Conservation (phyloP, 139 green algal genomes). For the Haematococcus lacustris region DNA sequence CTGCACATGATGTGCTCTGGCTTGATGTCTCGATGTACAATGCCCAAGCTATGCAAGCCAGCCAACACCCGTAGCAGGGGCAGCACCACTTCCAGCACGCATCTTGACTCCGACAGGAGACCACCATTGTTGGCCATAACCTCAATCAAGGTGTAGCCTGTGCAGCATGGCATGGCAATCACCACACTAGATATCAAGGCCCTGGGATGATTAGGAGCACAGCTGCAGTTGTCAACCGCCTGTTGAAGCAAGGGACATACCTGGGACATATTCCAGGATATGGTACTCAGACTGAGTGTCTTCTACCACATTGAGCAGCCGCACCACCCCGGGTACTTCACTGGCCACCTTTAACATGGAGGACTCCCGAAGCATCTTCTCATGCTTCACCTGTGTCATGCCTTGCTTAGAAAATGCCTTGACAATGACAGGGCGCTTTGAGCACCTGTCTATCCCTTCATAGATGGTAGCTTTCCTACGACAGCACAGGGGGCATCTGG, state of each 20-base stretch:
- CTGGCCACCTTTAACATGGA: not conserved
- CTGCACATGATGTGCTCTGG: slow-evolving; percentile 53
- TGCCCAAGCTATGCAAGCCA: slow-evolving; percentile 27
- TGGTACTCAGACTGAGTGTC: slow-evolving; percentile 11
- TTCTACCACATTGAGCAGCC: slow-evolving; percentile 15
- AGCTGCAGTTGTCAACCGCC: too few species aligned
- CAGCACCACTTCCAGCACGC: slow-evolving; percentile 27
- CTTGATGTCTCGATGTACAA: slow-evolving; percentile 55
- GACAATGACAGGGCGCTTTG: slow-evolving; percentile 5
- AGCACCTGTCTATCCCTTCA: slow-evolving; percentile 11
- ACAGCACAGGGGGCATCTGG: not conserved
- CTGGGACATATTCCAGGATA: slow-evolving; percentile 13
- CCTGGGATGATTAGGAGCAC: not conserved
- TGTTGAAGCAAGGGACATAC: not conserved
- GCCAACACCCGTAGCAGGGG: slow-evolving; percentile 28
- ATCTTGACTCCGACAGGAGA: slow-evolving; percentile 23
- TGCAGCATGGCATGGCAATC: too few species aligned
- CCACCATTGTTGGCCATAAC: slow-evolving; percentile 32
- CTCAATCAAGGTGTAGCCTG: slow-evolving; percentile 42
- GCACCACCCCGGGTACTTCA: slow-evolving; percentile 12
- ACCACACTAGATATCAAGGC: too few species aligned
- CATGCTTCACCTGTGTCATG: not conserved
- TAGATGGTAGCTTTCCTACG: slow-evolving; percentile 17
- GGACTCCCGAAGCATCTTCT: slow-evolving; percentile 14
- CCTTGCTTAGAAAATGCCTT: slow-evolving; percentile 12